Conservation (phyloP, 2,329 filamentous ascomycete genomes). For the Claviceps sp. region DNA sequence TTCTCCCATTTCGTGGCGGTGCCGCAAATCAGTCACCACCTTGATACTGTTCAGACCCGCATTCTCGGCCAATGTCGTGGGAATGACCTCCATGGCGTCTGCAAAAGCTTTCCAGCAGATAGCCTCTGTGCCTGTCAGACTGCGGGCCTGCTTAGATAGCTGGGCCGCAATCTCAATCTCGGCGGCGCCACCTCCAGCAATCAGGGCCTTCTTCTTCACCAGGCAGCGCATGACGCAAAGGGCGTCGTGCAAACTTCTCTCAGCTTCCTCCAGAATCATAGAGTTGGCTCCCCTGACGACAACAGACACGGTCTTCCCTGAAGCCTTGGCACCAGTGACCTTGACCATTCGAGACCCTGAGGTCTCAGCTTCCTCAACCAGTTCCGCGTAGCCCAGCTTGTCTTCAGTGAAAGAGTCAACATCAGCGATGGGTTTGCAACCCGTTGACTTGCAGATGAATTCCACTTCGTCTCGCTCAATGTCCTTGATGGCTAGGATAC, state of each 20-base stretch:
- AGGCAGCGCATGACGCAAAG: constrained; percentile 94
- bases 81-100: constrained; percentile 92
- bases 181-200: constrained; percentile 89
- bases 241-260: constrained; percentile 91
- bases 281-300: constrained; percentile 89
- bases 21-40: constrained; percentile 89
- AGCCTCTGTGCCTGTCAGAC: constrained; percentile 78
- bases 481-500: constrained; percentile 91
- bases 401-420: constrained; percentile 98
- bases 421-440: constrained; percentile 97
- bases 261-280: constrained; percentile 90
- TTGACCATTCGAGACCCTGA: constrained; percentile 88
- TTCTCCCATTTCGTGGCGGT: constrained; percentile 89
- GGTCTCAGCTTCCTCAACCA: constrained; percentile 82
- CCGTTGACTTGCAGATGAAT: constrained; percentile 97
- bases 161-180: constrained; percentile 92
- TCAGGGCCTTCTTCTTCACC: constrained; percentile 99
- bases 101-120: constrained; percentile 99
- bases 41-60: constrained; percentile 97
- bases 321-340: constrained; percentile 76
- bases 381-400: constrained; percentile 85
- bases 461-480: constrained; percentile 98
- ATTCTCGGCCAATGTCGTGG: constrained; percentile 93
- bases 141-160: constrained; percentile 68
- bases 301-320: constrained; percentile 82